Percentiles rank a stretch among this genome's conserved stretches.
Conservation (phyloP, 139 green algal genomes). For the Medakamo hakoo region DNA sequence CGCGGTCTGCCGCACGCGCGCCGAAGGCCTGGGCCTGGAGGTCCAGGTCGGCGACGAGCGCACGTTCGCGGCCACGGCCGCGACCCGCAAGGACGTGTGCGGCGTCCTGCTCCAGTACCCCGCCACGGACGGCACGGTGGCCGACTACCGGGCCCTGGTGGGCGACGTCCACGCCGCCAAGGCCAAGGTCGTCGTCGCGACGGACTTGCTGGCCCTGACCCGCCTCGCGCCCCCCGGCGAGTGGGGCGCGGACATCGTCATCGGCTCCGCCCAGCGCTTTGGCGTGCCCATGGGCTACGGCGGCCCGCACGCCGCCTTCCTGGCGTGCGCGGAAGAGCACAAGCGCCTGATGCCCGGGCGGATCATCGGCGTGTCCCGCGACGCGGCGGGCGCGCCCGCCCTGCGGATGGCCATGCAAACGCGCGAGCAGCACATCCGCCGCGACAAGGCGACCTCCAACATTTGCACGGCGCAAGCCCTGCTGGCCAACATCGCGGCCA, state of each 20-base stretch:
- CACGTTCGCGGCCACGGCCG: conserved; percentile 30
- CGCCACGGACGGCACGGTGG: conserved; percentile 77
- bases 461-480: conserved; percentile 98
- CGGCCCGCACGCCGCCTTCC: conserved; percentile 95
- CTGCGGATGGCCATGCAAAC: conserved; percentile 98
- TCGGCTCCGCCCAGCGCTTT: conserved; percentile 90
- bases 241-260: conserved; percentile 93
- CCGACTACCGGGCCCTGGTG: conserved; percentile 64
- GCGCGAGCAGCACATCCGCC: conserved; percentile 97
- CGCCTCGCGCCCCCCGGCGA: conserved; percentile 85
- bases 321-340: conserved; percentile 80
- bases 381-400: conserved; percentile 68
- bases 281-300: conserved; percentile 97
- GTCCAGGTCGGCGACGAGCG: conserved; percentile 55
- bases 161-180: conserved; percentile 35
- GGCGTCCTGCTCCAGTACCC: conserved; percentile 95
- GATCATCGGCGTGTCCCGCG: conserved; percentile 89
- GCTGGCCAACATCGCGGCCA: conserved; percentile 93
- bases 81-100: conserved; percentile 80
- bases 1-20: conserved; percentile 78
- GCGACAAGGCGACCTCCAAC: conserved; percentile 99
- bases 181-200: conserved; percentile 68
- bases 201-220: conserved; percentile 94
- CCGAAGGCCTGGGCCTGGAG: conserved; percentile 85
- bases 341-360: conserved; percentile 89